Conservation (phyloP, 2,329 filamentous ascomycete species). For the Ceratocystis diversiconidia region DNA sequence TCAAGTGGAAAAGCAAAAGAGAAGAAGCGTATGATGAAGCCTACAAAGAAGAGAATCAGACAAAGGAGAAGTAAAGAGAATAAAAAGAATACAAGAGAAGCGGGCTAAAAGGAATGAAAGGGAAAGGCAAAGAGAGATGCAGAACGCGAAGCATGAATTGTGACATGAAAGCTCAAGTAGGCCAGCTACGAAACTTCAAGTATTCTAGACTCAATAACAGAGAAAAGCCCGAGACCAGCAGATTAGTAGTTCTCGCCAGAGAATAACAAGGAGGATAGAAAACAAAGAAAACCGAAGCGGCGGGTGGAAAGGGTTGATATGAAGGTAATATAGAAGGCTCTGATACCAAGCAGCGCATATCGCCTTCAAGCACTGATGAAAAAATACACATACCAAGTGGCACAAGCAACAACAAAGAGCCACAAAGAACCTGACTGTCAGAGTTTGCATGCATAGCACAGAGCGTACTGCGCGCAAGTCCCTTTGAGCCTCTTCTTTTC, state of each 20-base stretch:
- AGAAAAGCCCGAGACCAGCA: not conserved
- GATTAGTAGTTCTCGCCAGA: not conserved
- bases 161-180: not conserved
- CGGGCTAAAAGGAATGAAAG: not conserved
- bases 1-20: not conserved
- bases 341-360: too few relatives aligned
- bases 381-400: not conserved
- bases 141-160: too few relatives aligned
- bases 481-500: too few relatives aligned
- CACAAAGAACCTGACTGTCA: not conserved
- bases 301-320: not conserved
- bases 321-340: not conserved
- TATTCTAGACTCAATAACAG: not conserved
- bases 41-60: not conserved
- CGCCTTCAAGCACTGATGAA: not conserved
- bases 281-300: not conserved
- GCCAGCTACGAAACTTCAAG: not conserved
- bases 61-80: slow-evolving; percentile 8
- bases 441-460: too few relatives aligned
- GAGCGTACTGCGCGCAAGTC: too few relatives aligned
- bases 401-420: not conserved
- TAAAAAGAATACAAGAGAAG: not conserved
- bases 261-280: not conserved
- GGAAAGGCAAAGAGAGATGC: not conserved
- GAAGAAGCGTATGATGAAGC: not conserved